Base-by-base conservation (phyloP, 192 early-diverging fungal species). In the Coemansia sp. region DNA sequence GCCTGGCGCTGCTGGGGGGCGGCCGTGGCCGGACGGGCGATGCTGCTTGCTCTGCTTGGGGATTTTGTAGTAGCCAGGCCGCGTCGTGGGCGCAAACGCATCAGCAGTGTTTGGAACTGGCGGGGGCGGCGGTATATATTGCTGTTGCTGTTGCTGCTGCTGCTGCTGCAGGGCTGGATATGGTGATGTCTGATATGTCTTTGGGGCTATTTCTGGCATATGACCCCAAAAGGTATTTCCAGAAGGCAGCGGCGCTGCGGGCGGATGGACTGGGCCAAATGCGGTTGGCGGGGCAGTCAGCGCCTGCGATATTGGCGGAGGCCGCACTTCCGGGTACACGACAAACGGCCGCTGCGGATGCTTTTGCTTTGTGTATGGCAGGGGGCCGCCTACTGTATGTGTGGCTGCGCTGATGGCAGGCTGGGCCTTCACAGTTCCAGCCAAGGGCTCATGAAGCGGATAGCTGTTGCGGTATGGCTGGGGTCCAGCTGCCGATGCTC, bases 391-490 rank as follows among this genome's bases (percentile, higher is more conserved):
- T n/a, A 8, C 28, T 10, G 47, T 30, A 17, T 56, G 28, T 44
- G 53, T 31, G 42, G 40, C 53, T 14, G 53, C 17, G 47, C 30
- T 30, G 18, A 53, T 39, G 15, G 38, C 36, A 14, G 37, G 28
- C 2, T 47, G 32, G 1, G 40, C 12, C 53, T 56, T 56, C 41
- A 44, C 15, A n/a, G 16, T 18, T 32, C 17, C 32, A 11, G 53
- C 40, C 14, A 34, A 21, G 11, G 39, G 38, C 14, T 67, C 64
- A 17, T 59, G 17, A 9, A 49, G 47, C 38, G 66, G 66, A 48
- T 63, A 63, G 60, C 64, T 66, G 38, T 64, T 43, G 20, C 56
- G 47, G 38, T 74, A 74, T n/a, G 64, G 60, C 49, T 74, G 71
- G 0, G 64, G 71, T 0, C 71, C 71, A 16, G 70, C 63, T 3